phyloP scores from a whole-genome alignment of 2,329 filamentous ascomycete genomes.

The Nannizzia gypsea region DNA sequence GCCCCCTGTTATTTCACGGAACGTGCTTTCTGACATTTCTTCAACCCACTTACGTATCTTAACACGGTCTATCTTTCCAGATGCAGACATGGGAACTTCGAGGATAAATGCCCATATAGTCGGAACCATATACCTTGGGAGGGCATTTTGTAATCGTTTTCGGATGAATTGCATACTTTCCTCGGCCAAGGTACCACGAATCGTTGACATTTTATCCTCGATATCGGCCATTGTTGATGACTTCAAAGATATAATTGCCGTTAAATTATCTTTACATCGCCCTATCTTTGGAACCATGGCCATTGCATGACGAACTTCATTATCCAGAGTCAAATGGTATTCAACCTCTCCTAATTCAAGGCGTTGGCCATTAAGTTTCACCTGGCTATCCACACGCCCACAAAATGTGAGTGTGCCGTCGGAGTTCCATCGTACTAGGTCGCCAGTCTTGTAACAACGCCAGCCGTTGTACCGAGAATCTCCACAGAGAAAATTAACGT shows the following conservation, averaged over 20 bases:
- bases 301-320: slow-evolving; percentile 29
- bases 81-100: slow-evolving; percentile 26
- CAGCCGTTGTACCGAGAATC: slow-evolving; percentile 10
- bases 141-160: slow-evolving; percentile 13
- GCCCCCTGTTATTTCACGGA: slow-evolving; percentile 6
- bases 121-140: slow-evolving; percentile 26
- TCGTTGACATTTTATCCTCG: background rate
- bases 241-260: slow-evolving; percentile 6
- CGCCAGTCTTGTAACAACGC: slow-evolving; percentile 26
- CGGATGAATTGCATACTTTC: background rate
- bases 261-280: slow-evolving; percentile 30
- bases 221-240: background rate
- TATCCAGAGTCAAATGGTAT: slow-evolving; percentile 19
- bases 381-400: slow-evolving; percentile 7
- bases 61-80: slow-evolving; percentile 31
- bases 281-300: slow-evolving; percentile 34
- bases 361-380: slow-evolving; percentile 7
- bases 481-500: slow-evolving; percentile 18
- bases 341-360: slow-evolving; percentile 11
- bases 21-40: slow-evolving; percentile 15
- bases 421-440: slow-evolving; percentile 20
- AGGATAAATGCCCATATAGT: slow-evolving; percentile 28
- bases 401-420: slow-evolving; percentile 6
- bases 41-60: slow-evolving; percentile 15
- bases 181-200: background rate